These are phyloP conservation scores for Aspergillus transmontanensis DNA, from an alignment of 2,329 filamentous ascomycete genomes.

Conservation along the genomic window DNA sequence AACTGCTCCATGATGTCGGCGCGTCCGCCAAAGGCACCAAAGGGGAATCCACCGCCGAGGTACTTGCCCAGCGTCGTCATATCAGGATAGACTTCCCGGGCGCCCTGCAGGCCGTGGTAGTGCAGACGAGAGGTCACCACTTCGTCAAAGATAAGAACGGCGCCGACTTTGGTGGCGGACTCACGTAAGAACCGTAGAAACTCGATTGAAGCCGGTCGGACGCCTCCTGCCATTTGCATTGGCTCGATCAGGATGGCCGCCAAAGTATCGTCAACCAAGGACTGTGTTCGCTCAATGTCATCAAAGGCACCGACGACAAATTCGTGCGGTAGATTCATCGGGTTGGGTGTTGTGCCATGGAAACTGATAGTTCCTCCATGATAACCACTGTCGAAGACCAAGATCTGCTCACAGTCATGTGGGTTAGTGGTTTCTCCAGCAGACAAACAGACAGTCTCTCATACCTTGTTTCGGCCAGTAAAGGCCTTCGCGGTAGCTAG, in stretches of 20 bases:
- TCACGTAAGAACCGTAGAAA: conserved; percentile 58
- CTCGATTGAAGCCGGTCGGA: conserved; percentile 51
- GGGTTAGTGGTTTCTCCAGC: too few relatives aligned
- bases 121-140: conserved; percentile 68
- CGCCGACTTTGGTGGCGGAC: conserved; percentile 52
- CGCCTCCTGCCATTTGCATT: conserved; percentile 67
- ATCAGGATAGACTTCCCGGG: conserved; percentile 56
- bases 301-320: conserved; percentile 67
- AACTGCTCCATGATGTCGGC: conserved; percentile 61
- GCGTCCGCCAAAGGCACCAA: conserved; percentile 68
- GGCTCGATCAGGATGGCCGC: conserved; percentile 68
- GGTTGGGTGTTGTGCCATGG: conserved; percentile 10
- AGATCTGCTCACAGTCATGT: conserved; percentile 30
- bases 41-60: conserved; percentile 66
- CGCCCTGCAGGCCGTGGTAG: conserved; percentile 52
- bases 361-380: conserved; percentile 60
- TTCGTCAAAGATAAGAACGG: conserved; percentile 69
- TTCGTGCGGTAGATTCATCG: conserved; percentile 55
- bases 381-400: conserved; percentile 56
- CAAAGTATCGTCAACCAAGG: conserved; percentile 48
- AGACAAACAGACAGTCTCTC: too few relatives aligned
- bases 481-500: conserved; percentile 56
- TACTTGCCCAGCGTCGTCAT: conserved; percentile 68
- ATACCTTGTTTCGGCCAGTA: conserved; percentile 45
- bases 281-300: conserved; percentile 51